phyloP scores from a whole-genome alignment of 345 rosid species.

The Eutrema yunnanense region DNA sequence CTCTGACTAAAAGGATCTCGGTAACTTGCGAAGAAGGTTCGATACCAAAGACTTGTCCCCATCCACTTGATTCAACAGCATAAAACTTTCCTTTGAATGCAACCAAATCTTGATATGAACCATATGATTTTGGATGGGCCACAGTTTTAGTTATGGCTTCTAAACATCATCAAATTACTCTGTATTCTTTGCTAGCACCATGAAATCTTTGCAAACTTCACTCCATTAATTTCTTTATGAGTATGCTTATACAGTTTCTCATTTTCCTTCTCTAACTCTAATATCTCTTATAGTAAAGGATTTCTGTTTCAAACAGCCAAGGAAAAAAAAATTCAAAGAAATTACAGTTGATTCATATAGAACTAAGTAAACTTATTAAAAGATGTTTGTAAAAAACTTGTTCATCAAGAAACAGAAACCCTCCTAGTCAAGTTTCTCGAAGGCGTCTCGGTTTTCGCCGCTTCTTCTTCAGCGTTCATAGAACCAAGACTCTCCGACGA shows the following conservation, averaged over 20 bases:
- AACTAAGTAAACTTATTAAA: conserved; percentile 9
- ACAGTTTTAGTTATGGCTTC: too few species aligned
- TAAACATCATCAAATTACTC: too few species aligned
- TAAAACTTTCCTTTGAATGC: too few species aligned
- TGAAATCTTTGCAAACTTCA: too few species aligned
- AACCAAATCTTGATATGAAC: too few species aligned
- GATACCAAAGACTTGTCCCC: too few species aligned
- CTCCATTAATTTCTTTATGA: neutral
- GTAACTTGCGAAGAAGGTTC: too few species aligned
- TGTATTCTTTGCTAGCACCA: too few species aligned
- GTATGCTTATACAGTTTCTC: neutral
- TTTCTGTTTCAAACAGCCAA: neutral
- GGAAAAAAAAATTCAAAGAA: neutral
- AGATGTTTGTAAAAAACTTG: neutral
- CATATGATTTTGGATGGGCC: too few species aligned
- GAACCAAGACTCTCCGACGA: conserved; percentile 73
- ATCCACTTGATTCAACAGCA: too few species aligned
- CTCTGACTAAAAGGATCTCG: too few species aligned
- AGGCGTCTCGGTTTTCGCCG: conserved; percentile 48
- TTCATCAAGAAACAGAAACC: conserved; percentile 58
- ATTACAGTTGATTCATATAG: conserved; percentile 17
- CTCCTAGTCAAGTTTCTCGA: conserved; percentile 55
- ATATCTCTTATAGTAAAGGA: neutral
- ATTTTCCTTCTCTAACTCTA: neutral
- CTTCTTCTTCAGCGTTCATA: conserved; percentile 34